These are phyloP conservation scores for Auricularia sp. DNA, from an alignment of 768 basidiomycete genomes.

Conservation along the genomic window DNA sequence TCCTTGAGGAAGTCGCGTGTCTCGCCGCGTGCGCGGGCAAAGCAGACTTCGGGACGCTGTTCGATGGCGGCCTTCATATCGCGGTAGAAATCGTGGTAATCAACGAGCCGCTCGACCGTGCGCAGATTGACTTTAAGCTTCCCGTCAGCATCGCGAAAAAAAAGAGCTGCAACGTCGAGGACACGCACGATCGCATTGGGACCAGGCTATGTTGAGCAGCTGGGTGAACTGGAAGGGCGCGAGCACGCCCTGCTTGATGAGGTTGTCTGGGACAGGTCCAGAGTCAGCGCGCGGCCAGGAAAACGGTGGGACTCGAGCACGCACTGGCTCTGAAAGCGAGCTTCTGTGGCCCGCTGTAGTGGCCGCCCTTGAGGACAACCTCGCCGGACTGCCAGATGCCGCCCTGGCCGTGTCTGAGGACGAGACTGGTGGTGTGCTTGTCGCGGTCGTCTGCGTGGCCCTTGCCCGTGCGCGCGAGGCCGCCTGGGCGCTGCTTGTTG, in stretches of 20 bases:
- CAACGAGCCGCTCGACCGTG: constrained; percentile 56
- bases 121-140: constrained; percentile 42
- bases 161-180: not conserved
- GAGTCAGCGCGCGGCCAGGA: not conserved
- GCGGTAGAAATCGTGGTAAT: constrained; percentile 50
- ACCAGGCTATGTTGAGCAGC: constrained; percentile 58
- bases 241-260: constrained; percentile 34
- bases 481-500: not conserved
- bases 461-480: constrained; percentile 66
- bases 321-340: constrained; percentile 5
- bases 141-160: constrained; percentile 4
- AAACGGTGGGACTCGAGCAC: constrained; percentile 42
- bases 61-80: constrained; percentile 47
- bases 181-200: constrained; percentile 56
- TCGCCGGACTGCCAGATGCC: constrained; percentile 71
- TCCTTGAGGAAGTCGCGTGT: constrained; percentile 19
- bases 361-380: constrained; percentile 68
- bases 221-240: constrained; percentile 55
- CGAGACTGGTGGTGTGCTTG: not conserved
- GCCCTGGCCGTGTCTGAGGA: constrained; percentile 34
- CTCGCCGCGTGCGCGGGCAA: constrained; percentile 15
- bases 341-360: constrained; percentile 10
- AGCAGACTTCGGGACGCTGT: constrained; percentile 29
- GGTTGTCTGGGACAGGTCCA: constrained; percentile 34
- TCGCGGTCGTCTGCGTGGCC: constrained; percentile 65